Base-by-base conservation (phyloP, 805 yeast genomes). In the Schwanniomyces occidentalis region DNA sequence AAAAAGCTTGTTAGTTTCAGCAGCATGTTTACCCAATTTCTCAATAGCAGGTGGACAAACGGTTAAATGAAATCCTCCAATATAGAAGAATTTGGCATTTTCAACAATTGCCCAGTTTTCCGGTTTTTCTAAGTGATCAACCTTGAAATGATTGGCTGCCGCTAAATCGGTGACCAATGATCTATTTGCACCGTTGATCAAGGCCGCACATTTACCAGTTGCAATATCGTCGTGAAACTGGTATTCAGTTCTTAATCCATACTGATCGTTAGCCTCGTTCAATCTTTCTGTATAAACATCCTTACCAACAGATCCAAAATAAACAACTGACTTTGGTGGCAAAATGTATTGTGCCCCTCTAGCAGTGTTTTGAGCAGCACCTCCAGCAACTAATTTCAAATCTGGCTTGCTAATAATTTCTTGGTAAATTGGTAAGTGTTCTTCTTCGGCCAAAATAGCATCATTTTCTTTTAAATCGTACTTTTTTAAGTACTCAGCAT, bases 351-450 rank as follows among this genome's bases (percentile, higher is more conserved):
- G 97, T 32, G 98, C 98, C 58, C 96, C 99, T 69, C 99, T 82
- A 39, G 98, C 97, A 46, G 98, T 80, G 74, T 93, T 93, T 72
- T 93, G 99, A 42, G 97, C 99, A 54, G 99, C 99, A 62, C 99
- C 99, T 51, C 99, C 99, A 43, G 99, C 99, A 49, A 91, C 78
- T 42, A 80, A 65, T 52, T 79, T 76, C 44, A 87, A 80, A 40
- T 73, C 76, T 23, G 74, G 69, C 58, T 68, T 69, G 23, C 71
- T 62, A 36, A 88, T 67, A 48, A 86, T 76, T 63, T 93, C 98
- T 40, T 77, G 82, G 64, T 73, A 93, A 58, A 93, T 85, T 36
- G 91, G 85, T 79, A 80, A 66, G 69, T 88, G 96, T 61, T 82
- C 75, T 46, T 80, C 89, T 50, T 86, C 95, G 23, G 78, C 78